Base-by-base conservation (phyloP, 2,329 filamentous ascomycete genomes). In the Paradendryphiella salina region DNA sequence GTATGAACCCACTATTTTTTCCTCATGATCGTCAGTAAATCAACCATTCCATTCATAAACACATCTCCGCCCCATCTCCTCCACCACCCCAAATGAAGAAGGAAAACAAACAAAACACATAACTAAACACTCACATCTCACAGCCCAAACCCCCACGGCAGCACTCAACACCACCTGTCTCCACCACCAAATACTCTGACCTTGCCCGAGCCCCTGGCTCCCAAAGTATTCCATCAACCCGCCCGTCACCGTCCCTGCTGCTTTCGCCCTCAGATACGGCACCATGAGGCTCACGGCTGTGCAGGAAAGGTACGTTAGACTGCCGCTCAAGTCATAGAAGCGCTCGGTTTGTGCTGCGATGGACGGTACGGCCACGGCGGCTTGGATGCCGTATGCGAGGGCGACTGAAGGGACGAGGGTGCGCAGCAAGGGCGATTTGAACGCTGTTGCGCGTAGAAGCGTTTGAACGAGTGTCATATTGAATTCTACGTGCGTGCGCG, bases 301-400 rank as follows among this genome's bases (percentile, higher is more conserved):
- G 66, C 85, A 85, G 46, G 83, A 82, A 31, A 88, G 77, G 65
- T 86, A 87, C 2, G 85, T 88, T 26, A 86, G 64, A 11, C 84
- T 85, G 39, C 86, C 86, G 1, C 83, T 85, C 39, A 86, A 70
- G 66, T 89, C 86, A 67, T 86, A 89, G 76, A 86, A 87, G 31
- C 82, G 80, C 64, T 89, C 86, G 5, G 82, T 81, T 61, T 84
- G 79, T 26, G 76, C 74, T 20, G 79, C 56, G 53, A 87, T 82
- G 5, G 84, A 86, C 4, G 86, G 86, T 1, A 85, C 66, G 4
- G 83, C 85, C 5, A 83, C 81, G 33, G 79, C 82, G 7, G 80
- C 76, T 73, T 88, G 86, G 38, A 88, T 76, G 1, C 81, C 82
- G 59, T 85, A 85, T 1, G 85, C 85, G 8, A 85, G 79, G 5